phyloP scores from a whole-genome alignment of 139 green algal species.

The Diplosphaera chodatii region DNA sequence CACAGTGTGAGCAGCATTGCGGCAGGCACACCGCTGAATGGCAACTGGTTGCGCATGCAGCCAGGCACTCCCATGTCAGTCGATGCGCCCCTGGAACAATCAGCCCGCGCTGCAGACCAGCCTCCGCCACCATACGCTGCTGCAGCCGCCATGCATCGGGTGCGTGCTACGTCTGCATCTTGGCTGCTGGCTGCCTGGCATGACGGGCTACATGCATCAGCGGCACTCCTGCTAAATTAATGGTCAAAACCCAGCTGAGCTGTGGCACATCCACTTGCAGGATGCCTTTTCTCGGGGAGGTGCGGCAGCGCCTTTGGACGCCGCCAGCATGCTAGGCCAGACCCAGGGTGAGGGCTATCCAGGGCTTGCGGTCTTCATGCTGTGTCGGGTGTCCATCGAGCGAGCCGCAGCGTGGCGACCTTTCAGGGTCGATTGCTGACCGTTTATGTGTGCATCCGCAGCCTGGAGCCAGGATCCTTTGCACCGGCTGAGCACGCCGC shows the following conservation, averaged over 20 bases:
- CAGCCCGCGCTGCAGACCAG: not conserved
- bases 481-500: not conserved
- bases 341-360: not conserved
- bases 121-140: not conserved
- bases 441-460: too few species aligned
- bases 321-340: not conserved
- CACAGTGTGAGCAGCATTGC: not conserved
- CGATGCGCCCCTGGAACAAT: not conserved
- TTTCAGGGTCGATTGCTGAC: too few species aligned
- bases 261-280: not conserved
- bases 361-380: not conserved
- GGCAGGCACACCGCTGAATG: too few species aligned
- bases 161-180: not conserved
- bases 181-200: too few species aligned
- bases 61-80: not conserved
- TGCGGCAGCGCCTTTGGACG: not conserved
- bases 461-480: not conserved
- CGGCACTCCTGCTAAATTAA: too few species aligned
- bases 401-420: too few species aligned
- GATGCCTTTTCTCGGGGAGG: not conserved
- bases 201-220: too few species aligned
- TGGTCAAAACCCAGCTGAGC: too few species aligned
- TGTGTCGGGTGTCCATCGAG: too few species aligned
- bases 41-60: not conserved
- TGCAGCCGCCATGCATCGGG: not conserved